A percentile compares a stretch with the other conserved stretches of the same genome.
Evolutionary conservation across 176 grass and related monocot species (phyloP).

Genomic region (Triticum turgidum): DNA sequence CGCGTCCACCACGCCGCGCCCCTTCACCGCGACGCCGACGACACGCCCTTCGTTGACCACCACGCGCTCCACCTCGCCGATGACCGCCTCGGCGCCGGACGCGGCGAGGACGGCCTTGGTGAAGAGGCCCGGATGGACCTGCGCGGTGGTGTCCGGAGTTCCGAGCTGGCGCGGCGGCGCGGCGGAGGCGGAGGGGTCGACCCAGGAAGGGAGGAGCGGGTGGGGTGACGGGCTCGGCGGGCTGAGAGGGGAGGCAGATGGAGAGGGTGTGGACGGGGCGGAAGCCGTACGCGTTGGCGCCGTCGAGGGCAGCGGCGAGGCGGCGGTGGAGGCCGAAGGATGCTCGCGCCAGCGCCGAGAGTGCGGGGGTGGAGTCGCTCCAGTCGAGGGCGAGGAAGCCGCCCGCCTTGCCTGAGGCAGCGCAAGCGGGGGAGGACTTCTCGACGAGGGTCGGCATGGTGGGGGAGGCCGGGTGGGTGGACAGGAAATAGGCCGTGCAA

Average conservation of each 20-base stretch:
- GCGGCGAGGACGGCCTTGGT: constrained; percentile 69
- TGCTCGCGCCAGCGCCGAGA: constrained; percentile 62
- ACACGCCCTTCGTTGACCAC: constrained; percentile 42
- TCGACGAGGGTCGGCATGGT: constrained; percentile 59
- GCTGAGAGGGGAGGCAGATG: constrained; percentile 18
- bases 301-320: constrained; percentile 57
- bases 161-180: constrained; percentile 59
- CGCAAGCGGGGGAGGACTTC: constrained; percentile 71
- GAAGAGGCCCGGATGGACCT: constrained; percentile 91
- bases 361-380: constrained; percentile 60
- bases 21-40: constrained; percentile 61
- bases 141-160: constrained; percentile 69
- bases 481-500: constrained; percentile 89
- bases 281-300: constrained; percentile 62
- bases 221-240: background rate
- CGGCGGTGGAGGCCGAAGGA: constrained; percentile 73
- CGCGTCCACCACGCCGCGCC: constrained; percentile 41
- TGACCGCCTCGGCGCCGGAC: constrained; percentile 63
- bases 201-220: constrained; percentile 60
- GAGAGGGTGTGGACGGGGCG: constrained; percentile 79
- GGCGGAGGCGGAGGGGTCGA: constrained; percentile 48
- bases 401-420: constrained; percentile 83
- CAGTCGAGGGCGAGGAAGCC: constrained; percentile 94
- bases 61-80: constrained; percentile 73
- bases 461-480: constrained; percentile 37